phyloP scores from a whole-genome alignment of 2,329 filamentous ascomycete genomes.

The Akanthomyces dipterigenus region DNA sequence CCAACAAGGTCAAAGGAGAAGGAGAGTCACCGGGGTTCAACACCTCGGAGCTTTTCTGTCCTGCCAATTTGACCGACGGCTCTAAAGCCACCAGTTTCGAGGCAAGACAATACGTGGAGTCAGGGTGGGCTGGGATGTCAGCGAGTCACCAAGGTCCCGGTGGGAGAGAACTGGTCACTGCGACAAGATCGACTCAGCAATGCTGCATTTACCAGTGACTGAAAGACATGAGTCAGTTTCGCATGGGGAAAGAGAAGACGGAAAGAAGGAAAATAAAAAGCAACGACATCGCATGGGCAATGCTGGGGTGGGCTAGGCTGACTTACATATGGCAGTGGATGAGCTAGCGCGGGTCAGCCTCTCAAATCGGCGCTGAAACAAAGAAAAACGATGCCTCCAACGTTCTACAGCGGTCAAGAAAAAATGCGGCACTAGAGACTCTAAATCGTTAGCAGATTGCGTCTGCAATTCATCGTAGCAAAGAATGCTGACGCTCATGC shows the following conservation, averaged over 20 bases:
- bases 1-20: not conserved
- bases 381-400: not conserved
- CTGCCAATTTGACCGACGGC: not conserved
- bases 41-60: not conserved
- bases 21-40: not conserved
- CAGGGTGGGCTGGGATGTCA: not conserved
- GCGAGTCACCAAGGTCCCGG: slow-evolving; percentile 15
- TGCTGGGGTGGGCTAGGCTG: not conserved
- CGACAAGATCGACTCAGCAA: slow-evolving; percentile 3
- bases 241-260: slow-evolving; percentile 8
- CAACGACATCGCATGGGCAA: not conserved
- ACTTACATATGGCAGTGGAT: not conserved
- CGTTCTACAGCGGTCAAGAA: not conserved
- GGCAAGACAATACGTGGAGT: slow-evolving; percentile 12
- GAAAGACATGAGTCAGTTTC: not conserved
- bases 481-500: not conserved
- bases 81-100: not conserved
- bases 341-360: not conserved
- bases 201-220: slow-evolving; percentile 10
- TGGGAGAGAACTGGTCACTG: slow-evolving; percentile 13
- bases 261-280: slow-evolving; percentile 10
- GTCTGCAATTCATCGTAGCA: not conserved
- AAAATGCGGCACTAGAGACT: not conserved
- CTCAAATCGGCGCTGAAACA: not conserved
- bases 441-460: not conserved